Conservation (phyloP, 1,284 basidiomycete genomes). For the Vanrija pseudolonga region DNA sequence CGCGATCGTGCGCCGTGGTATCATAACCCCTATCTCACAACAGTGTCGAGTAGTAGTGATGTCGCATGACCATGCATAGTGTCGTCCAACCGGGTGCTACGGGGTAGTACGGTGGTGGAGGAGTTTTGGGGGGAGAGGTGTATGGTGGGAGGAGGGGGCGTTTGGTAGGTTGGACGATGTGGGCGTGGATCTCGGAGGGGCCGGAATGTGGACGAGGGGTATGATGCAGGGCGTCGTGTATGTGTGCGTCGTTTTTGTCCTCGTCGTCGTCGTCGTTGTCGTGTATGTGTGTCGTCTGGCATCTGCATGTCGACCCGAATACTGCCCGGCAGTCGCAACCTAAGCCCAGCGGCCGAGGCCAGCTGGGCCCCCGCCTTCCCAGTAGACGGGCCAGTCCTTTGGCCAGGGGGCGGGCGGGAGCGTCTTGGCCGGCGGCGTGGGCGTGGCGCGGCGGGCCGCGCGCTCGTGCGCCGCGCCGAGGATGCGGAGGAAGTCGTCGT, state of each 20-base stretch:
- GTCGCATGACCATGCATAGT: too few relatives aligned
- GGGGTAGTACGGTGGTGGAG: too few relatives aligned
- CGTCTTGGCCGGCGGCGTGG: not conserved
- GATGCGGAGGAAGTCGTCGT: too few relatives aligned
- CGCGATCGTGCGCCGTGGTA: not conserved
- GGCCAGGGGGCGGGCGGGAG: slow-evolving; percentile 4
- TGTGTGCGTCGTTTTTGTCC: not conserved
- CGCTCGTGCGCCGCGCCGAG: too few relatives aligned
- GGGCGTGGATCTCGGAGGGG: not conserved
- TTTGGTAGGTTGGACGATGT: too few relatives aligned
- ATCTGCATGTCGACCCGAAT: not conserved
- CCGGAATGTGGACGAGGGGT: not conserved
- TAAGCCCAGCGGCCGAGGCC: not conserved
- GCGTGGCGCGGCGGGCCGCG: too few relatives aligned
- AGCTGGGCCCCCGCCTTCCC: slow-evolving; percentile 18
- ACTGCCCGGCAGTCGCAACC: not conserved
- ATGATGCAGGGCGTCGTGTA: too few relatives aligned
- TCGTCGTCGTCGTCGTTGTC: not conserved
- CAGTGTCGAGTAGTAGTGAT: too few relatives aligned
- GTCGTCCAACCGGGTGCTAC: too few relatives aligned
- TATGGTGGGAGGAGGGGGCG: not conserved
- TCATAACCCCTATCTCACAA: too few relatives aligned
- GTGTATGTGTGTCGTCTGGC: too few relatives aligned
- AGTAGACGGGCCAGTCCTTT: slow-evolving; percentile 21
- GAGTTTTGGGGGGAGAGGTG: too few relatives aligned